Evolutionary conservation across 2,329 filamentous ascomycete genomes (phyloP).

Genomic region (Escovopsis sp.): DNA sequence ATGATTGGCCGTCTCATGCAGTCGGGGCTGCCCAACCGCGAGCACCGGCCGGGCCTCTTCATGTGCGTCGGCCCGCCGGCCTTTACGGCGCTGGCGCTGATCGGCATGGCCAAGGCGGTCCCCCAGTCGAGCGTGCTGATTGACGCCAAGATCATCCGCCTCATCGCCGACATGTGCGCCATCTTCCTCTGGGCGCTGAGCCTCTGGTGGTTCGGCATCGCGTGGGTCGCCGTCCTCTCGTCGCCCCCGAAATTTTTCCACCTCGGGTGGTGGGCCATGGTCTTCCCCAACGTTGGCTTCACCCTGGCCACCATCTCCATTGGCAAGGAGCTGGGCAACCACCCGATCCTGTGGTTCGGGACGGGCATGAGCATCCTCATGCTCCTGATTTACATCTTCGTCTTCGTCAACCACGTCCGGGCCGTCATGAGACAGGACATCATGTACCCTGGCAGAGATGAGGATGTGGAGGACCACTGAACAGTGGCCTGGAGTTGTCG

Average conservation of each 20-base stretch:
- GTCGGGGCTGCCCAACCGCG: slow-evolving; percentile 40
- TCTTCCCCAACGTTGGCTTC: slow-evolving; percentile 48
- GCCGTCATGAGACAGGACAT: slow-evolving; percentile 38
- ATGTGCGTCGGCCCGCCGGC: slow-evolving; percentile 63
- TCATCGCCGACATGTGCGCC: slow-evolving; percentile 31
- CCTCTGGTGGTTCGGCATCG: slow-evolving; percentile 40
- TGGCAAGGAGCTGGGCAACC: slow-evolving; percentile 31
- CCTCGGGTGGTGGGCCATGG: slow-evolving; percentile 49
- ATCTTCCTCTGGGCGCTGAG: slow-evolving; percentile 51
- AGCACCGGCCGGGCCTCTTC: slow-evolving; percentile 56
- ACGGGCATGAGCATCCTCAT: slow-evolving; percentile 36
- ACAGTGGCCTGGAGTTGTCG: too few relatives aligned
- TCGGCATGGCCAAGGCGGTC: slow-evolving; percentile 46
- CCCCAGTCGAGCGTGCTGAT: slow-evolving; percentile 24
- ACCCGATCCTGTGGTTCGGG: slow-evolving; percentile 30
- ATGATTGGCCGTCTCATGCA: slow-evolving; percentile 61
- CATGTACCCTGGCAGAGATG: slow-evolving; percentile 39
- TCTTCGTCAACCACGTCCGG: slow-evolving; percentile 27
- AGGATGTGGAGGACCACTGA: slow-evolving; percentile 32
- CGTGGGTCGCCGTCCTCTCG: slow-evolving; percentile 18
- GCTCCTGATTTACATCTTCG: slow-evolving; percentile 25
- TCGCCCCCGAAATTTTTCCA: slow-evolving; percentile 36
- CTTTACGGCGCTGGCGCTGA: slow-evolving; percentile 55
- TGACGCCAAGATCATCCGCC: slow-evolving; percentile 29
- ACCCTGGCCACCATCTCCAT: slow-evolving; percentile 41